Evolutionary conservation across 177 flowering plant species (phyloP).

Genomic region (Tripterygium wilfordii): DNA sequence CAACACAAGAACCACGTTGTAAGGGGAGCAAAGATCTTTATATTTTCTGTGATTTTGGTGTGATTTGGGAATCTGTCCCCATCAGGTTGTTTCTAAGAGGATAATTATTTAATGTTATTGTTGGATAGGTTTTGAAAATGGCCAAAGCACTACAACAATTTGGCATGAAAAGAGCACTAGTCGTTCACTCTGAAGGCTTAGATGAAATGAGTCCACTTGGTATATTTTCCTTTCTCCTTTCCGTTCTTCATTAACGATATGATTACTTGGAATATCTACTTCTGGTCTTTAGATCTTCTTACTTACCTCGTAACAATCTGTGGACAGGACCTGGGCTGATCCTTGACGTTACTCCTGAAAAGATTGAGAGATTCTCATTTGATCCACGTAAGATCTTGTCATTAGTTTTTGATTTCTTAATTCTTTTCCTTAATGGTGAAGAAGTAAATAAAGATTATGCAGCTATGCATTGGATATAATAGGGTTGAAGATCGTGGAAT

Average conservation of each 20-base stretch:
- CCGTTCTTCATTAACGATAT: background rate
- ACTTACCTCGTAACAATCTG: no score
- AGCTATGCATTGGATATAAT: no score
- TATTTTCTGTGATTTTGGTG: no score
- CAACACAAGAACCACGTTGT: no score
- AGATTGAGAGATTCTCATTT: conserved; percentile 65
- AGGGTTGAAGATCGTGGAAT: no score
- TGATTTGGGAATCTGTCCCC: no score
- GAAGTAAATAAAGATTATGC: no score
- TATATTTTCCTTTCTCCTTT: conserved; percentile 15
- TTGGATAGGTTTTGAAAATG: conserved; percentile 77
- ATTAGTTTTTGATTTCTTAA: background rate
- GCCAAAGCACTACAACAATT: conserved; percentile 85
- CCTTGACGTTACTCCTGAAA: conserved; percentile 78
- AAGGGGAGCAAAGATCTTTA: no score
- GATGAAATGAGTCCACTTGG: conserved; percentile 99
- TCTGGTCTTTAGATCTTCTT: no score
- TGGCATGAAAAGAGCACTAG: conserved; percentile 93
- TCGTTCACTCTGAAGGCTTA: conserved; percentile 90
- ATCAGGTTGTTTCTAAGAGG: background rate
- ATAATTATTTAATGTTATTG: conserved; percentile 1
- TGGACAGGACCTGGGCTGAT: conserved; percentile 83
- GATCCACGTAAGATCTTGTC: conserved; percentile 63
- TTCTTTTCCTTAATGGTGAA: background rate
- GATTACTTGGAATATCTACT: no score